Evolutionary conservation across 2,329 filamentous ascomycete genomes (phyloP), one percentile per base, ranked within the genome.

Genomic region (Zalaria obscura): DNA sequence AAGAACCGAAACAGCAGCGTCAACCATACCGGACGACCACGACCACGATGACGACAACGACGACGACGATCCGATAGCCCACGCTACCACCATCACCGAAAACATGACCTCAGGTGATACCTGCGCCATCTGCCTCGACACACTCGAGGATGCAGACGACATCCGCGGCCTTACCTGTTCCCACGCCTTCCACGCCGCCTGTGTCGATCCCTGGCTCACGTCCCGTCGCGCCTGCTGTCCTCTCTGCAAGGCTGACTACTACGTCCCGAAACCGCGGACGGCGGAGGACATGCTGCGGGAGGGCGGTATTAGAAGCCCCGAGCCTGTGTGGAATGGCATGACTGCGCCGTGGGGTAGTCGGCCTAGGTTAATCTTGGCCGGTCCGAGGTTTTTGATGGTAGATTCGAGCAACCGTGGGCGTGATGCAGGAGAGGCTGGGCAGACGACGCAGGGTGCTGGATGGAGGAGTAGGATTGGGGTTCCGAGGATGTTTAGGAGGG

Each of bases 211-310:
- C 7, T 98, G 91, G 91, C 67, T 98, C 48, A 98, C 91, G 6
- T 88, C 83, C 56, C 78, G 91, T 48, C 80, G 89, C 50, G 91
- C 91, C 26, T 96, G 89, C 67, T 98, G 91, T 59, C 91, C 91
- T 4, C 78, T 98, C 5, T 98, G 91, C 70, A 98, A 98, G 66
- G 85, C 89, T 34, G 91, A 98, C 57, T 98, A 96, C 61, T 96
- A 93, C 60, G 80, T 86, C 3, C 89, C 91, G 0, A 96, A 96
- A 64, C 85, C 87, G 39, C 82, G 86, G 10, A 70, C 83, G 3
- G 75, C 78, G 46, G 69, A 64, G 5, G 18, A 18, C 18, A 18
- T 18, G 18, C 18, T 18, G 18, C 18, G 18, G 18, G 67, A 69
- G 40, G 49, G 46, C 25, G 45, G 47, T 10, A 42, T 43, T 32